A percentile compares a stretch with the other conserved stretches of the same genome.
These are phyloP conservation scores for Ogataea glucozyma DNA, from an alignment of 805 yeast genomes.

Conservation along the genomic window DNA sequence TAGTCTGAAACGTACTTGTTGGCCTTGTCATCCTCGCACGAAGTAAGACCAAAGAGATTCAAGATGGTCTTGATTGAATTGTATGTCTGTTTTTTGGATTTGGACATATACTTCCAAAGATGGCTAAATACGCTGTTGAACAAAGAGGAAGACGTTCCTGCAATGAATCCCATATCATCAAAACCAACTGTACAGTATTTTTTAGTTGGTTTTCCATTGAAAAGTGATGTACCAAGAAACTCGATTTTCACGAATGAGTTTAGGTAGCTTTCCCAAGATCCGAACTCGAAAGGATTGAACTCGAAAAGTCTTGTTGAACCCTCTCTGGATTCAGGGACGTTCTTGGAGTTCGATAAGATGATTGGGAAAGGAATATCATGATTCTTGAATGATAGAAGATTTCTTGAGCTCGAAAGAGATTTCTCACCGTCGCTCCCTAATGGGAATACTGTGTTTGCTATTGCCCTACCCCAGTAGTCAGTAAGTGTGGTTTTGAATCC, in stretches of 20 bases:
- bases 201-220: slow-evolving; percentile 43
- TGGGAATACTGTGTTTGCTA: slow-evolving; percentile 49
- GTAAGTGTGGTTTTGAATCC: slow-evolving; percentile 62
- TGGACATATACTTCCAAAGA: slow-evolving; percentile 42
- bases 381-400: slow-evolving; percentile 38
- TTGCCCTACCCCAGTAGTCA: slow-evolving; percentile 70
- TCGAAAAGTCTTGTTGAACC: slow-evolving; percentile 53
- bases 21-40: slow-evolving; percentile 37
- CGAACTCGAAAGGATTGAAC: slow-evolving; percentile 66
- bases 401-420: slow-evolving; percentile 42
- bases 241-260: slow-evolving; percentile 50
- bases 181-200: slow-evolving; percentile 48
- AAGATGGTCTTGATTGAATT: slow-evolving; percentile 38
- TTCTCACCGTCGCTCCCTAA: slow-evolving; percentile 32
- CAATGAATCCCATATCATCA: slow-evolving; percentile 60
- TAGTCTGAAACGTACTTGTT: slow-evolving; percentile 47
- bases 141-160: slow-evolving; percentile 64
- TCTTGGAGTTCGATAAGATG: slow-evolving; percentile 42
- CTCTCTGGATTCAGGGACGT: slow-evolving; percentile 34
- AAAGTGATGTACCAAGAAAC: slow-evolving; percentile 52
- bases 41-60: slow-evolving; percentile 45
- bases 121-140: slow-evolving; percentile 56
- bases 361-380: slow-evolving; percentile 52
- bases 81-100: slow-evolving; percentile 35
- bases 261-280: slow-evolving; percentile 58